Percentiles rank a stretch among this genome's conserved stretches.
Conservation (phyloP, 2,329 filamentous ascomycete genomes). For the Furcasterigmium sp. region DNA sequence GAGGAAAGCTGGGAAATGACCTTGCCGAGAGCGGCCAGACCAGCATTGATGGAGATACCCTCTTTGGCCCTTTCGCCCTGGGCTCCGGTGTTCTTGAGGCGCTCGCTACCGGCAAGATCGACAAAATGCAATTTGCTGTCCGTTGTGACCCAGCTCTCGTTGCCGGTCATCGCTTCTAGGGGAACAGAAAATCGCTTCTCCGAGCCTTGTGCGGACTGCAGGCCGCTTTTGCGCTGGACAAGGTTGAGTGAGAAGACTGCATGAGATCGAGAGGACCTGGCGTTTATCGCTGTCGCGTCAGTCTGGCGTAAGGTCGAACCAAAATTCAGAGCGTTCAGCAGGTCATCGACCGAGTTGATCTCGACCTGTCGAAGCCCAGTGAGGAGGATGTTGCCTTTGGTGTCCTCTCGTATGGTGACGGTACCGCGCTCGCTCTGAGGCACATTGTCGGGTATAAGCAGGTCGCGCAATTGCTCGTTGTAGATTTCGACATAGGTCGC, state of each 20-base stretch:
- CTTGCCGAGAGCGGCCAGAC: constrained; percentile 89
- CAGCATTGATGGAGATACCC: constrained; percentile 97
- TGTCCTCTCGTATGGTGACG: constrained; percentile 92
- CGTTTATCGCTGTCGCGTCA: constrained; percentile 94
- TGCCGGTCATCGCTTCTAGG: constrained; percentile 69
- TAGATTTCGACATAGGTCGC: constrained; percentile 98
- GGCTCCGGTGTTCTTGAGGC: constrained; percentile 93
- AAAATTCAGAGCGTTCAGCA: constrained; percentile 84
- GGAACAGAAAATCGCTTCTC: constrained; percentile 89
- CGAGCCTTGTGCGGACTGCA: constrained; percentile 43
- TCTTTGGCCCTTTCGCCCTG: constrained; percentile 92
- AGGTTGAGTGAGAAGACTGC: constrained; percentile 96
- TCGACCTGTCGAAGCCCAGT: constrained; percentile 84
- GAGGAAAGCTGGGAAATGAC: constrained; percentile 97
- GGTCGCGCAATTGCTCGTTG: constrained; percentile 90
- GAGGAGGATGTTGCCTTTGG: constrained; percentile 88
- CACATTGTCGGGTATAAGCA: constrained; percentile 73
- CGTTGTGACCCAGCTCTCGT: constrained; percentile 70
- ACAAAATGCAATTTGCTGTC: constrained; percentile 99
- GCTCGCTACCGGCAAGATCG: constrained; percentile 92
- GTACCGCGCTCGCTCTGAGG: constrained; percentile 64
- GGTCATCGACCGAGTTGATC: constrained; percentile 86
- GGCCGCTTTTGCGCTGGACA: constrained; percentile 71
- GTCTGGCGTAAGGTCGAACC: constrained; percentile 94
- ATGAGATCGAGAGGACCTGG: constrained; percentile 94